Conservation (phyloP, 805 yeast species). For the Pichia cephalocereana region DNA sequence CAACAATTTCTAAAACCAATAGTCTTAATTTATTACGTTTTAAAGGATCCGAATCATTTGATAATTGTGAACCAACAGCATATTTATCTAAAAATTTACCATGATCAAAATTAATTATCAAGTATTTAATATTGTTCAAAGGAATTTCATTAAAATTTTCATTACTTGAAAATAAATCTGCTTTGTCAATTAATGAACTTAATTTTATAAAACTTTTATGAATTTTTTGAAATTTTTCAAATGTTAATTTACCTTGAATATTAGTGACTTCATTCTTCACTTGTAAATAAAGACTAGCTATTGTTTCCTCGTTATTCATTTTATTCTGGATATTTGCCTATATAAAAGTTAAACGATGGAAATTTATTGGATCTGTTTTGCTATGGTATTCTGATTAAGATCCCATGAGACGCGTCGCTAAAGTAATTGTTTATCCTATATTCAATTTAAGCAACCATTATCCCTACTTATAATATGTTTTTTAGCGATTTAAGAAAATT, state of each 20-base stretch:
- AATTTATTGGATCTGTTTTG: no score
- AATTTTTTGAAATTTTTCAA: slow-evolving; percentile 7
- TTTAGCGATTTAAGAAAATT: no score
- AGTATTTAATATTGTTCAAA: neutral
- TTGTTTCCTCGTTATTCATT: neutral
- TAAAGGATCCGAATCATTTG: neutral
- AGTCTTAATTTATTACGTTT: slow-evolving; percentile 9
- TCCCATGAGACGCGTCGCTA: no score
- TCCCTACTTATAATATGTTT: no score
- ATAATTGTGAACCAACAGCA: slow-evolving; percentile 10
- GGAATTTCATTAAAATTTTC: slow-evolving; percentile 8
- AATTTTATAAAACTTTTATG: slow-evolving; percentile 7
- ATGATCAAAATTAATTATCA: slow-evolving; percentile 4
- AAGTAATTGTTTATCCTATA: no score
- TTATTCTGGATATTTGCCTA: no score
- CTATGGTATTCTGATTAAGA: no score
- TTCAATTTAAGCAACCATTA: no score
- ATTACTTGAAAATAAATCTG: slow-evolving; percentile 8
- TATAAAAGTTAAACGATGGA: no score
- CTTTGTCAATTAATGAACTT: neutral
- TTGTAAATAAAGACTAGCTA: neutral
- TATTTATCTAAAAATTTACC: slow-evolving; percentile 10
- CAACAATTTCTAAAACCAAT: slow-evolving; percentile 8
- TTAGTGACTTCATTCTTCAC: neutral
- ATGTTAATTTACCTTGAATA: neutral